These are phyloP conservation scores for Penicillium canariense DNA, from an alignment of 495 filamentous ascomycete genomes.

Conservation along the genomic window DNA sequence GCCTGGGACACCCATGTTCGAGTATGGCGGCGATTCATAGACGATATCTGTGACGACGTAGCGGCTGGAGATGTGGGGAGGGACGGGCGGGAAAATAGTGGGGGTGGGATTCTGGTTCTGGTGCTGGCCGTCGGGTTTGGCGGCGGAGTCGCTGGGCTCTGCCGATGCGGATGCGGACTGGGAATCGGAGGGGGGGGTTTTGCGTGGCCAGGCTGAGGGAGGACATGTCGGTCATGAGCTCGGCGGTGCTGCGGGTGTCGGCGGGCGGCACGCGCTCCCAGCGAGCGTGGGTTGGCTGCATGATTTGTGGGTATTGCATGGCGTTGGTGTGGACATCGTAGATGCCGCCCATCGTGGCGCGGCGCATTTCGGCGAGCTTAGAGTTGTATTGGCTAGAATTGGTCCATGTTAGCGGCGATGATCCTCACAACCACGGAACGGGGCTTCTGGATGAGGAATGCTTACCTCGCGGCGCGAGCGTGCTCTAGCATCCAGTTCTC, in stretches of 20 bases:
- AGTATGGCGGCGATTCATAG: constrained; percentile 58
- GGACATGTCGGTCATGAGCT: constrained; percentile 37
- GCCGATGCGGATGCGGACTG: neutral
- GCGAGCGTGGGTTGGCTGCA: constrained; percentile 83
- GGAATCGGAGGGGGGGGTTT: constrained; percentile 2
- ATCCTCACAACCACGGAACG: neutral
- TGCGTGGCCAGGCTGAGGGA: constrained; percentile 36
- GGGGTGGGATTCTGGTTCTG: neutral
- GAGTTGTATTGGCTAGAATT: constrained; percentile 75
- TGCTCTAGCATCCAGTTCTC: constrained; percentile 98
- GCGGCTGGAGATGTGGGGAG: constrained; percentile 64
- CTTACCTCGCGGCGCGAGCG: constrained; percentile 82
- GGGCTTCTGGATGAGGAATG: neutral
- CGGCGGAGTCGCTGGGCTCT: constrained; percentile 4
- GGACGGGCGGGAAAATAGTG: constrained; percentile 60
- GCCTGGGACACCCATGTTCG: constrained; percentile 60
- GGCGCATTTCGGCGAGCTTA: constrained; percentile 59
- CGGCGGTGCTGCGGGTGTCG: constrained; percentile 25
- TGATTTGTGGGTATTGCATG: constrained; percentile 81
- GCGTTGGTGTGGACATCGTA: constrained; percentile 93
- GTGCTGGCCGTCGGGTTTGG: constrained; percentile 5
- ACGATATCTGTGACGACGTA: constrained; percentile 73
- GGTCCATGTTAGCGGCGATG: constrained; percentile 22
- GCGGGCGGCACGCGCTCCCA: constrained; percentile 64
- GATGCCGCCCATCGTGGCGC: constrained; percentile 66